Percentiles rank a stretch among this genome's conserved stretches.
phyloP scores from a whole-genome alignment of 768 basidiomycete genomes.

The Tulasnella sp. region DNA sequence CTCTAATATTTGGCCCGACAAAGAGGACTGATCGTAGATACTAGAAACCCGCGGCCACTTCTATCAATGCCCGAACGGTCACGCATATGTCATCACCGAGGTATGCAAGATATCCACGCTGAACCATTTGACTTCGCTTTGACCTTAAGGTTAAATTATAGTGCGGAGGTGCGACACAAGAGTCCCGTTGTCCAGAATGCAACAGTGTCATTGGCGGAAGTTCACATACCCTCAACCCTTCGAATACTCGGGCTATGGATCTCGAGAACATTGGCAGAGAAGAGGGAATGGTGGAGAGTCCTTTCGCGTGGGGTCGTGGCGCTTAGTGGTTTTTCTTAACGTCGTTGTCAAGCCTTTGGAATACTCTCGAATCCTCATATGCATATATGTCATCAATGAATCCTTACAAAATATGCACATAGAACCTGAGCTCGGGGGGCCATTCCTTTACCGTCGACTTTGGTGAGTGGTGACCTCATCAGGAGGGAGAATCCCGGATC shows the following conservation, averaged over 20 bases:
- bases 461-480: too few relatives aligned
- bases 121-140: neutral
- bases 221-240: conserved; percentile 11
- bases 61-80: conserved; percentile 23
- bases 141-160: neutral
- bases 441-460: too few relatives aligned
- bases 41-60: conserved; percentile 13
- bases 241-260: conserved; percentile 20
- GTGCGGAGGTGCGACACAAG: conserved; percentile 20
- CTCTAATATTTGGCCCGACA: too few relatives aligned
- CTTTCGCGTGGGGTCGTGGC: neutral
- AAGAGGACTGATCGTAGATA: neutral
- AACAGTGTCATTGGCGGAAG: conserved; percentile 23
- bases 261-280: neutral
- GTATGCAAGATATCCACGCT: conserved; percentile 4
- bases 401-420: neutral
- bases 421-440: neutral
- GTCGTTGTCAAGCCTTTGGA: neutral
- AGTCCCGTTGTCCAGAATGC: conserved; percentile 25
- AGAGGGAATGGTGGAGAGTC: neutral
- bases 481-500: too few relatives aligned
- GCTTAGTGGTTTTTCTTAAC: neutral
- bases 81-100: conserved; percentile 24
- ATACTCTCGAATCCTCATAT: neutral
- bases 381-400: neutral